phyloP scores from a whole-genome alignment of 495 filamentous ascomycete genomes.

The Daldinia grandis region DNA sequence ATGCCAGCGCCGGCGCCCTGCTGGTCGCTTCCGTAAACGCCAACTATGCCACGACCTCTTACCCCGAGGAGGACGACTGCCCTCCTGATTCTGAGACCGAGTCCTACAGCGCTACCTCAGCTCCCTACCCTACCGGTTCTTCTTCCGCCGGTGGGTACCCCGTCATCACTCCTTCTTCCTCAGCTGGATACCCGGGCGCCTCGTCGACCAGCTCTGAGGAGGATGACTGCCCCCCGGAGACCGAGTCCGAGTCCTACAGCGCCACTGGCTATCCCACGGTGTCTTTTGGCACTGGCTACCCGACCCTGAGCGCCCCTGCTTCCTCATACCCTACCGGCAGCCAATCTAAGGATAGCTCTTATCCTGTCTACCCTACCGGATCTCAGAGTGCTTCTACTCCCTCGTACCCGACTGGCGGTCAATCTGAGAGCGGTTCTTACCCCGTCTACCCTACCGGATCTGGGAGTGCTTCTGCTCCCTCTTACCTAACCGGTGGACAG shows the following conservation, averaged over 20 bases:
- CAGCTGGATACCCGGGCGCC: slow-evolving; percentile 25
- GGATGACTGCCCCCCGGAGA: slow-evolving; percentile 40
- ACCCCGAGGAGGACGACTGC: slow-evolving; percentile 35
- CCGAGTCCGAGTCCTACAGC: slow-evolving; percentile 17
- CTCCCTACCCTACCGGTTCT: background rate
- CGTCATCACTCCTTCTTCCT: slow-evolving; percentile 14
- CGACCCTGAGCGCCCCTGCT: background rate
- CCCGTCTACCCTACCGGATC: too few relatives aligned
- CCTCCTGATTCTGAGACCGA: slow-evolving; percentile 22
- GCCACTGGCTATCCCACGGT: background rate
- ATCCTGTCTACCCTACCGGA: slow-evolving; percentile 11
- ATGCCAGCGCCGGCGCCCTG: slow-evolving; percentile 44
- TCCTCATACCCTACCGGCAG: background rate
- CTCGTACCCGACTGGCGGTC: too few relatives aligned
- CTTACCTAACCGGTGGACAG: too few relatives aligned
- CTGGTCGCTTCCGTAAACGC: slow-evolving; percentile 42
- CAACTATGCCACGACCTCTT: slow-evolving; percentile 21
- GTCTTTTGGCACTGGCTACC: background rate
- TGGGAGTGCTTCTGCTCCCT: too few relatives aligned
- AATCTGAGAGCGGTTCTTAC: too few relatives aligned
- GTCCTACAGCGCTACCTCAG: slow-evolving; percentile 11
- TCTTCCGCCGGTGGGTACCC: slow-evolving; percentile 37
- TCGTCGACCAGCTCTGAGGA: slow-evolving; percentile 27
- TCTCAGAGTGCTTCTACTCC: slow-evolving; percentile 11
- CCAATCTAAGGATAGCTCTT: background rate